Evolutionary conservation across 805 yeast species (phyloP).

Genomic region (Priceomyces haplophilus): DNA sequence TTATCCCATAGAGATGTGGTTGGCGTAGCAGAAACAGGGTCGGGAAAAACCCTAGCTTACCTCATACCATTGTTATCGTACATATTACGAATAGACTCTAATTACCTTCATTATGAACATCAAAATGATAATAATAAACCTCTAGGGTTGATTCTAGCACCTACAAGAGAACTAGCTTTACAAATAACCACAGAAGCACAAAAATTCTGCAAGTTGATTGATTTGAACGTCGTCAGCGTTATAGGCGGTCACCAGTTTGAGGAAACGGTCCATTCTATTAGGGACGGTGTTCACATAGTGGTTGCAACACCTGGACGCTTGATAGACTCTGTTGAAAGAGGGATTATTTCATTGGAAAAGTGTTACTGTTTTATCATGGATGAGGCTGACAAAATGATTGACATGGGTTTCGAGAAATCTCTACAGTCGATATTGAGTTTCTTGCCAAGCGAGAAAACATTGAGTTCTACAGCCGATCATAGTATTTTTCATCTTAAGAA

Average conservation of each 20-base stretch:
- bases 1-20: constrained; percentile 60
- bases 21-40: constrained; percentile 95
- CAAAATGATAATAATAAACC: constrained; percentile 60
- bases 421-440: constrained; percentile 56
- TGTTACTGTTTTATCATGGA: constrained; percentile 76
- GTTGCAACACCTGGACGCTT: constrained; percentile 95
- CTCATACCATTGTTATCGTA: constrained; percentile 67
- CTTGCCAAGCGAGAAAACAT: constrained; percentile 43
- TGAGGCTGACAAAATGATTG: constrained; percentile 95
- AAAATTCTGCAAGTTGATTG: constrained; percentile 42
- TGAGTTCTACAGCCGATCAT: constrained; percentile 23
- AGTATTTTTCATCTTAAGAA: constrained; percentile 37
- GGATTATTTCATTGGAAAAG: constrained; percentile 55
- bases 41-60: constrained; percentile 89
- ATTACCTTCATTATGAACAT: constrained; percentile 36
- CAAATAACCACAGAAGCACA: constrained; percentile 72
- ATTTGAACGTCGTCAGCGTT: constrained; percentile 55
- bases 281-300: constrained; percentile 68
- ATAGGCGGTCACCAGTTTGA: constrained; percentile 91
- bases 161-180: constrained; percentile 90
- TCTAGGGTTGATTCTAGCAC: constrained; percentile 78
- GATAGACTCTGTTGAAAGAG: constrained; percentile 72
- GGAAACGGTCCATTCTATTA: constrained; percentile 58
- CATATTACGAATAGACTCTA: constrained; percentile 34
- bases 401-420: constrained; percentile 88